Base-by-base conservation (phyloP, 2,329 filamentous ascomycete genomes). In the Drechmeria coniospora region DNA sequence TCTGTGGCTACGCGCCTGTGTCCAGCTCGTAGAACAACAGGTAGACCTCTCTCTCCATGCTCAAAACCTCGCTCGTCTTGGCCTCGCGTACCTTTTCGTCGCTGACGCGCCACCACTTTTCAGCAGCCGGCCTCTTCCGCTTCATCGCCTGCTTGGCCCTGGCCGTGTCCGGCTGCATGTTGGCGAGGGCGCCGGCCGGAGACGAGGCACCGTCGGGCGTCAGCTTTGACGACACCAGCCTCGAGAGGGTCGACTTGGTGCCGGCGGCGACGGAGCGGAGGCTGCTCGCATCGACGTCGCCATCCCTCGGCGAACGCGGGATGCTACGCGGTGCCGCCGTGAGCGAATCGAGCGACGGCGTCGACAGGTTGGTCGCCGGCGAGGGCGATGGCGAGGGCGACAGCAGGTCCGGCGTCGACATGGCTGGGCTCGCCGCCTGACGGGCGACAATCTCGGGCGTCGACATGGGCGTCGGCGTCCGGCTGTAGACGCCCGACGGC, bases 71-170 rank as follows among this genome's bases (percentile, higher is more conserved):
- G 30, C 67, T 72, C 5, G 86, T 95, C 60, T 86, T 93, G 39
- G 83, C 79, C 54, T 95, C 87, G 47, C 87, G 90, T 43, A 95
- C 73, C 54, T 92, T 93, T 39, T 98, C 90, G 49, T 98, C 90
- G 38, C 86, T 94, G 39, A 98, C 92, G 20, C 90, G 74, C 90
- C 90, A 98, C 90, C 90, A 98, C 37, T 53, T 74, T 45, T 92
- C 78, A 24, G 65, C 68, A 9, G 59, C 53, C 14, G 40, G n/a
- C n/a, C n/a, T 27, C 44, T 70, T 74, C 34, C 67, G 71, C 40
- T 69, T 74, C 36, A 60, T 68, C 20, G 63, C 49, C 29, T 57
- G 62, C 8, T 41, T 49, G 10, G 36, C 28, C 15, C 36, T 34
- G 16, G 43, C 33, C 8, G 40, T n/a, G n/a, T n/a, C 32, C 6